These are phyloP conservation scores for Primulina tabacum DNA, from an alignment of 257 asterid species.

Conservation along the genomic window DNA sequence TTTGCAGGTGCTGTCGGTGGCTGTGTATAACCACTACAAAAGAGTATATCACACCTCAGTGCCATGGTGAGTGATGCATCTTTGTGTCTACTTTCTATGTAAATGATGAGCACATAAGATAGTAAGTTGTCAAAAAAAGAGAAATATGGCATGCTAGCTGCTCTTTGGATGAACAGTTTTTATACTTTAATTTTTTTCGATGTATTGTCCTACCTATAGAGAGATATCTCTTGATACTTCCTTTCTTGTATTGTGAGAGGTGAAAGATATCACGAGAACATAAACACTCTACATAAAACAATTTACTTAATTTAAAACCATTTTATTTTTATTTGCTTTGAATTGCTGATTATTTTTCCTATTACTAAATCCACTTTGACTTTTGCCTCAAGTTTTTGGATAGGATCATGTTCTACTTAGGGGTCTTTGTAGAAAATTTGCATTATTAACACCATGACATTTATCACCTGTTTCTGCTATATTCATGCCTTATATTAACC, in stretches of 20 bases:
- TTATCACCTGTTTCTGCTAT: conserved; percentile 7
- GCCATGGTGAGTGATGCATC: conserved; percentile 51
- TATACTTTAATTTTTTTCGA: conserved; percentile 12
- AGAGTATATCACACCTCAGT: conserved; percentile 54
- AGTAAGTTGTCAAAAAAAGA: background rate
- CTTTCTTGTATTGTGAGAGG: background rate
- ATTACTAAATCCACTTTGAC: background rate
- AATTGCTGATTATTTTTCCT: conserved; percentile 3
- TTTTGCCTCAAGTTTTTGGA: conserved; percentile 3
- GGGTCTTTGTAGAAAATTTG: background rate
- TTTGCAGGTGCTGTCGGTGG: conserved; percentile 84
- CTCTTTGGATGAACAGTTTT: conserved; percentile 9
- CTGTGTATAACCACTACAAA: conserved; percentile 93
- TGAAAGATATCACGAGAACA: conserved; percentile 8
- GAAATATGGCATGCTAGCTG: background rate
- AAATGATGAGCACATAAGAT: background rate
- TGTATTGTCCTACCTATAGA: conserved; percentile 8
- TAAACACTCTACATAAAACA: conserved; percentile 7
- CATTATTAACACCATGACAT: background rate
- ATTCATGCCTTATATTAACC: background rate
- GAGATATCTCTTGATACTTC: background rate
- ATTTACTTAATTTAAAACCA: conserved; percentile 8
- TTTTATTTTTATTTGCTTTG: background rate
- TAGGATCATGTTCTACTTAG: background rate
- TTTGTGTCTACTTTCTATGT: conserved; percentile 7